Percentiles rank a stretch among this genome's conserved stretches.
Conservation (phyloP, 192 early-diverging fungal species). For the Mortierella hygrophila region DNA sequence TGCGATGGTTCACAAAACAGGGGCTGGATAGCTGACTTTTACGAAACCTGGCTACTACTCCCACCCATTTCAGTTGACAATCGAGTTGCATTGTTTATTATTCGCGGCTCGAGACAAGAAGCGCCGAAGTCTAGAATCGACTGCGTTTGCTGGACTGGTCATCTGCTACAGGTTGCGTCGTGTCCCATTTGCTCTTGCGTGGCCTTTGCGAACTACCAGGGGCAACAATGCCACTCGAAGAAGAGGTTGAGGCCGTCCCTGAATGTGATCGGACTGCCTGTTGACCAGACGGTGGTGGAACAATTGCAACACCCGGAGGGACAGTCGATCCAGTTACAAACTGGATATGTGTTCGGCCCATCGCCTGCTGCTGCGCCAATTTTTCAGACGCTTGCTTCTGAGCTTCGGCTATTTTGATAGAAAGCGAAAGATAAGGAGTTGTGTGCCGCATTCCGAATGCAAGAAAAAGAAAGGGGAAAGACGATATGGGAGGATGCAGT, state of each 20-base stretch:
- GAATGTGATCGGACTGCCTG: neutral
- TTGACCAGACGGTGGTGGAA: neutral
- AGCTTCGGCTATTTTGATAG: slow-evolving; percentile 40
- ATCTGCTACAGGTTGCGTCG: slow-evolving; percentile 13
- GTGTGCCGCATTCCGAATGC: neutral
- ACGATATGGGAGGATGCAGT: neutral
- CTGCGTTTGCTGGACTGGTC: slow-evolving; percentile 22
- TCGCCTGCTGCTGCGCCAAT: slow-evolving; percentile 47
- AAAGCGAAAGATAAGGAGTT: neutral
- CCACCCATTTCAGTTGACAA: neutral
- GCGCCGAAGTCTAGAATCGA: slow-evolving; percentile 5
- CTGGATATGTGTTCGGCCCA: slow-evolving; percentile 30
- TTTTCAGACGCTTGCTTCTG: slow-evolving; percentile 59
- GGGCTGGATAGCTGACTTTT: neutral
- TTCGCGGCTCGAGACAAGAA: neutral
- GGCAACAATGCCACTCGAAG: slow-evolving; percentile 1
- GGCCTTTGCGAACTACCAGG: slow-evolving; percentile 6
- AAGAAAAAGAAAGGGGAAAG: neutral
- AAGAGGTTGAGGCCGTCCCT: slow-evolving; percentile 6
- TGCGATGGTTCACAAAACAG: neutral
- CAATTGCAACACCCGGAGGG: neutral
- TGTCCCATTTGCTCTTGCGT: slow-evolving; percentile 57
- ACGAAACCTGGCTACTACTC: neutral
- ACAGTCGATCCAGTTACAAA: slow-evolving; percentile 35
- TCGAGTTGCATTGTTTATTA: neutral